Base-by-base conservation (phyloP, 129 eudicot species). In the Scalesia atractyloides region DNA sequence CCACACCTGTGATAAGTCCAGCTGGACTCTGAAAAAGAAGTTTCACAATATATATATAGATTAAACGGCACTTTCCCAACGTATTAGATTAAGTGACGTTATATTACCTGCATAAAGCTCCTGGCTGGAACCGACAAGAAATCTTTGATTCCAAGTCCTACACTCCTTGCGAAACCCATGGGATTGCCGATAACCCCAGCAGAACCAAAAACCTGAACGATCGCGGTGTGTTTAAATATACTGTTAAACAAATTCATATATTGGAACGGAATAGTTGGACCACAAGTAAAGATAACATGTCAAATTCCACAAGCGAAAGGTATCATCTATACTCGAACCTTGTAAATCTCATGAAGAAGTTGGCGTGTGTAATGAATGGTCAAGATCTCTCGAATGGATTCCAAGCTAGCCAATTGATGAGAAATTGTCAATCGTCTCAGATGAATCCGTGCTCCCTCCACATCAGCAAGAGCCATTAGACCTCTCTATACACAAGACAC, bases 151-250 rank as follows among this genome's bases (percentile, higher is more conserved):
- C 99, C 99, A 54, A 82, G 91, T 43, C 99, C 92, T 59, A 94
- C 80, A 37, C 89, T 94, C 77, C 99, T 88, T 26, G 97, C 99
- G 71, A 94, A 94, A 52, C 99, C 99, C 87, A 90, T 79, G 65
- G 99, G 99, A 79, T 94, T 90, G 48, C 99, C 99, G 37, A 94
- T 86, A 50, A 94, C 96, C n/a, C 99, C 99, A 79, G 99, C 97
- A 73, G 99, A 94, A 70, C 97, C 99, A 79, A 94, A 94, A 8
- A 94, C 91, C 99, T 94, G 84, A 79, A 82, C 26, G 64, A 73
- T 19, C 69, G 65, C 64, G 49, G 61, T 15, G 68, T 13, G 12
- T 67, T 58, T 34, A 56, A 50, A 20, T 17, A 2, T 3, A 61
- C 20, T 15, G 56, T 36, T 43, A 3, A 64, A 50, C 59, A 36